Percentiles rank a stretch among this genome's conserved stretches.
Evolutionary conservation across 2,329 filamentous ascomycete species (phyloP).

Genomic region (Aspergillus hortae): DNA sequence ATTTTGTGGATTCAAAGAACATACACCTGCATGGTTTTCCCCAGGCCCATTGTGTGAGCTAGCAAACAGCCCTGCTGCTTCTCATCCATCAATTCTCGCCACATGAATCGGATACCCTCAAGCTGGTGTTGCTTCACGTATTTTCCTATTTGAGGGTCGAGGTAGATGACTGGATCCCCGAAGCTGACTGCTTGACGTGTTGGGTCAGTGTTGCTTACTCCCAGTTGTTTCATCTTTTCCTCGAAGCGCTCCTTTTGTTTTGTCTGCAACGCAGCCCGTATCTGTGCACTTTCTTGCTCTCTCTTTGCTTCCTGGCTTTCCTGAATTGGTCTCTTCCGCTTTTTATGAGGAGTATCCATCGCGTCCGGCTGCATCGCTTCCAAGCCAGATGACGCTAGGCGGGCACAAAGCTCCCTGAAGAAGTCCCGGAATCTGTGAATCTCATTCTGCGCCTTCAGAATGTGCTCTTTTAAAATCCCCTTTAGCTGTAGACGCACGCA

Average conservation of each 20-base stretch:
- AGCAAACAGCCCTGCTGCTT: conserved; percentile 72
- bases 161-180: conserved; percentile 44
- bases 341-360: conserved; percentile 40
- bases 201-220: conserved; percentile 38
- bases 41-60: conserved; percentile 86
- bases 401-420: conserved; percentile 24
- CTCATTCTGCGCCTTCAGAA: conserved; percentile 22
- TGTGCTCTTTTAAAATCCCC: conserved; percentile 18
- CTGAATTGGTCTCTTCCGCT: conserved; percentile 46
- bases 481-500: conserved; percentile 17
- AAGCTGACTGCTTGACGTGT: conserved; percentile 45
- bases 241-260: conserved; percentile 42
- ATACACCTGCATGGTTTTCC: conserved; percentile 85
- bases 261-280: conserved; percentile 54
- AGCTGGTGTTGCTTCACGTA: conserved; percentile 78
- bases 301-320: conserved; percentile 50
- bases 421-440: conserved; percentile 27
- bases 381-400: conserved; percentile 9
- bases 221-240: conserved; percentile 27
- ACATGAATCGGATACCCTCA: conserved; percentile 79
- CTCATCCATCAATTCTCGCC: conserved; percentile 71
- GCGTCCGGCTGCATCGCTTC: not conserved
- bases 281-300: conserved; percentile 54
- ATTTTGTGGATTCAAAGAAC: conserved; percentile 15
- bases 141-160: conserved; percentile 61